Evolutionary conservation across 306 rosid species (phyloP).

Genomic region (Casuarina glauca): DNA sequence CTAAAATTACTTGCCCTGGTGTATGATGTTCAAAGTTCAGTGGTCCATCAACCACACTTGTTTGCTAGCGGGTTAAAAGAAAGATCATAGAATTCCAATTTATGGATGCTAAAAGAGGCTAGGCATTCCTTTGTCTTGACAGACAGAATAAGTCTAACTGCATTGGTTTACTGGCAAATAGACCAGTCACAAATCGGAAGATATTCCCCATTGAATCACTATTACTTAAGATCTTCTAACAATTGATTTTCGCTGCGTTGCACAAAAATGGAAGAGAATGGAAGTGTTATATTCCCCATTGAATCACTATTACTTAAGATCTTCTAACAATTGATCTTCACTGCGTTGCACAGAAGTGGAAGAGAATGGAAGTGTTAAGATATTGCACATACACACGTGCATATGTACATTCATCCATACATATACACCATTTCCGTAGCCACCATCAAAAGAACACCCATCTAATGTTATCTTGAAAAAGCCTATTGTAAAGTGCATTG

Average conservation of each 20-base stretch:
- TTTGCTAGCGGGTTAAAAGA: background rate
- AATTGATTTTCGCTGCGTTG: background rate
- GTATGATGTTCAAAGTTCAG: background rate
- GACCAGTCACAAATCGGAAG: background rate
- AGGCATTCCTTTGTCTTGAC: background rate
- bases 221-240: background rate
- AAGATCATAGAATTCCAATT: background rate
- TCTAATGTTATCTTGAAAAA: background rate
- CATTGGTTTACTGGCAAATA: background rate
- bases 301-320: background rate
- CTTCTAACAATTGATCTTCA: background rate
- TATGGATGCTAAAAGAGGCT: background rate
- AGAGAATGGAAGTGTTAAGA: no score
- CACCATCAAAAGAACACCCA: background rate
- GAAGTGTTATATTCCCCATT: background rate
- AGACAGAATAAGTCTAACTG: background rate
- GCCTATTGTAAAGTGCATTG: background rate
- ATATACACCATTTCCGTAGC: background rate
- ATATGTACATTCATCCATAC: background rate
- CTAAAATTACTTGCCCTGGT: background rate
- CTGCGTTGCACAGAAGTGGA: background rate
- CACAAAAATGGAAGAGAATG: background rate
- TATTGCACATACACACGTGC: background rate
- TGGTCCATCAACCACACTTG: no score
- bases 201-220: background rate